A percentile compares a stretch with the other conserved stretches of the same genome.
Conservation (phyloP, 106 monocot species). For the Acorus calamus region DNA sequence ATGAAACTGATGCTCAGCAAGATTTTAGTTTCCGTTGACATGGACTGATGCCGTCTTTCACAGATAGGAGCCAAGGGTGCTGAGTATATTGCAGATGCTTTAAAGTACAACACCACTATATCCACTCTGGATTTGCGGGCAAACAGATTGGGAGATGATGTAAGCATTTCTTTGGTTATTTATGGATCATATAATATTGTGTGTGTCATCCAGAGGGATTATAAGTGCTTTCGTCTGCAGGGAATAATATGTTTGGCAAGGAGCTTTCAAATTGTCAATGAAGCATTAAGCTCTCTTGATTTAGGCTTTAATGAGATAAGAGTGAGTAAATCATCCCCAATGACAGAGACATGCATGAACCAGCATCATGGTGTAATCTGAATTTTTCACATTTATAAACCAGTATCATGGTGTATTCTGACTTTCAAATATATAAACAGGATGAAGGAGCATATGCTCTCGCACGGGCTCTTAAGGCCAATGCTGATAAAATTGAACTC, state of each 20-base stretch:
- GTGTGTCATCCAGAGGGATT: not conserved
- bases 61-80: conserved; percentile 89
- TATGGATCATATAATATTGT: not conserved
- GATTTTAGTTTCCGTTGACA: too few relatives aligned
- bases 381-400: too few relatives aligned
- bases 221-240: conserved; percentile 16
- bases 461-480: conserved; percentile 91
- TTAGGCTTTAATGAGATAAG: conserved; percentile 97
- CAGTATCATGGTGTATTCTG: too few relatives aligned
- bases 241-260: conserved; percentile 78
- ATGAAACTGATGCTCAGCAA: not conserved
- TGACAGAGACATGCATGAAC: not conserved
- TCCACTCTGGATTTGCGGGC: conserved; percentile 83
- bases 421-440: conserved; percentile 16
- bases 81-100: conserved; percentile 81
- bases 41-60: not conserved
- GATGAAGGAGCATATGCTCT: conserved; percentile 92
- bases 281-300: conserved; percentile 82
- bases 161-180: conserved; percentile 13
- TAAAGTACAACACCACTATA: conserved; percentile 92
- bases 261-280: conserved; percentile 93
- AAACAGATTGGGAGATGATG: conserved; percentile 95
- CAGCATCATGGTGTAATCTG: too few relatives aligned
- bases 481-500: conserved; percentile 68
- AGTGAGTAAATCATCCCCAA: conserved; percentile 31